Base-by-base conservation (phyloP, 2,329 filamentous ascomycete species). In the Aspergillus sp. region DNA sequence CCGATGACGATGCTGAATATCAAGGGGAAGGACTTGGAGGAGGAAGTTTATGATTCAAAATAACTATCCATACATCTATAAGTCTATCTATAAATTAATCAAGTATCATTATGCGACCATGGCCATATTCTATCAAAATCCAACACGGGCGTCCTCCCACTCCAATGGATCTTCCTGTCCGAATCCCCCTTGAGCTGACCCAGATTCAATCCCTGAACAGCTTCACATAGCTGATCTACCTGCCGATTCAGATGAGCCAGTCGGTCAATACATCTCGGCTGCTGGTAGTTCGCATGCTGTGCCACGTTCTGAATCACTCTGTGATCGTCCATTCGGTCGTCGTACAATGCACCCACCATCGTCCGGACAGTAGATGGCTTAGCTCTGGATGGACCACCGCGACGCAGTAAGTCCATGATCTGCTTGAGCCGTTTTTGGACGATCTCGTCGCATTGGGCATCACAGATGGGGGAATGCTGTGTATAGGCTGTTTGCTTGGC, bases 1-100 rank as follows among this genome's bases (percentile, higher is more conserved):
- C 59, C 60, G 6, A 61, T 62, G 48, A 40, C 56, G 27, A 52
- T 52, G 32, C 27, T 64, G 39, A 52, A 32, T 3, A 66, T 74
- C 37, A 66, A 82, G 8, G 64, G 61, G 11, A 71, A 73, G 50
- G 79, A 82, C 54, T 57, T 84, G 57, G 72, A 76, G 27, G 74
- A 78, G 12, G 60, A 62, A 39, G 50, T 60, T 27, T 62, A 64
- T 43, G 51, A 58, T 42, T 30, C 11, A n/a, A 29, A 33, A 11
- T 13, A 11, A 33, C 27, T 30, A 30, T 5, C 28, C 12, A 33
- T 29, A 26, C 19, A 40, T 19, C 19, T 13, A 3, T 6, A 31
- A 9, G 27, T 27, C 9, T 19, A 36, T 36, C 5, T 37, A 27
- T 10, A 37, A 37, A 37, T 4, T 8, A 12, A 34, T 19, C 6